These are phyloP conservation scores for Microcyclospora pomicola DNA, from an alignment of 2,329 filamentous ascomycete species.

Conservation along the genomic window DNA sequence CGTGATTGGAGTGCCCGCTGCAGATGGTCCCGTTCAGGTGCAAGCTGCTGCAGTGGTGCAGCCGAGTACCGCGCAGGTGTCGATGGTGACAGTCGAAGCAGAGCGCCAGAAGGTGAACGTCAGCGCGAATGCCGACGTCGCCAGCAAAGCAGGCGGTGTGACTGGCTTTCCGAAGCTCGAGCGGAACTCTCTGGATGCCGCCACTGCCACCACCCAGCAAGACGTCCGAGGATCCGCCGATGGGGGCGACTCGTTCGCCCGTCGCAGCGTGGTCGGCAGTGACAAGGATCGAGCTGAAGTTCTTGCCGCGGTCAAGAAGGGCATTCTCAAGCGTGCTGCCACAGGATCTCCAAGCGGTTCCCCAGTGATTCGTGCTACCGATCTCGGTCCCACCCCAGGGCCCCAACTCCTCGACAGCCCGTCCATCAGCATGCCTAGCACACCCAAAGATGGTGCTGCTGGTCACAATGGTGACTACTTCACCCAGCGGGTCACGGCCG, in stretches of 20 bases:
- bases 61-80: slow-evolving; percentile 68
- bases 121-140: slow-evolving; percentile 44
- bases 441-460: slow-evolving; percentile 66
- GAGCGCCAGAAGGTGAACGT: slow-evolving; percentile 75
- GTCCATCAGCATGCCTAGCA: slow-evolving; percentile 73
- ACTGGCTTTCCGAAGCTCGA: slow-evolving; percentile 78
- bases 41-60: slow-evolving; percentile 12
- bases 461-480: slow-evolving; percentile 86
- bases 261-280: slow-evolving; percentile 82
- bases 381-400: slow-evolving; percentile 46
- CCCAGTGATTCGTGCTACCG: slow-evolving; percentile 50
- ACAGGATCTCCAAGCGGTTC: slow-evolving; percentile 53
- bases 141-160: slow-evolving; percentile 53
- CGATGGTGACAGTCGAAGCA: slow-evolving; percentile 90
- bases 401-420: slow-evolving; percentile 62
- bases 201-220: slow-evolving; percentile 20
- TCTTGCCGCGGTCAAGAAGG: slow-evolving; percentile 82
- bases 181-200: slow-evolving; percentile 62
- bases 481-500: slow-evolving; percentile 54
- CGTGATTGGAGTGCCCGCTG: slow-evolving; percentile 59
- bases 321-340: slow-evolving; percentile 74
- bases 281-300: slow-evolving; percentile 86
- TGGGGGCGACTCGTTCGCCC: slow-evolving; percentile 45
- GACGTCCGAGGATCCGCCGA: slow-evolving; percentile 31
- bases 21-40: slow-evolving; percentile 51